Evolutionary conservation across 768 basidiomycete species (phyloP).

Genomic region (Pulveroboletus ravenelii): DNA sequence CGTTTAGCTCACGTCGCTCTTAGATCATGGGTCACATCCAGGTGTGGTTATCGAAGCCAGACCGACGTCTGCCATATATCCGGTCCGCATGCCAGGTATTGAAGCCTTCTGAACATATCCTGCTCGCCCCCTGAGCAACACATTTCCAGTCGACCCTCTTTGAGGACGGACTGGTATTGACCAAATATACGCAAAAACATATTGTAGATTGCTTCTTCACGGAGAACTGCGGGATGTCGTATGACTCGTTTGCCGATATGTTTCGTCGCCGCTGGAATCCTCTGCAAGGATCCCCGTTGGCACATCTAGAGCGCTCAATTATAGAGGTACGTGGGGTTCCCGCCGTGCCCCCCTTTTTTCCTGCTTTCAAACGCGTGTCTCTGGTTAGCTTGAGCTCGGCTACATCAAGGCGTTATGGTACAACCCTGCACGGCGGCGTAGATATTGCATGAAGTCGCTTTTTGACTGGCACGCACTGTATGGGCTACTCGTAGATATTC

Average conservation of each 20-base stretch:
- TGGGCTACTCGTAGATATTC: slow-evolving; percentile 36
- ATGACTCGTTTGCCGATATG: slow-evolving; percentile 40
- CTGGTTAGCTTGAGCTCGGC: slow-evolving; percentile 49
- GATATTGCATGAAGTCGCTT: slow-evolving; percentile 59
- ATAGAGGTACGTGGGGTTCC: slow-evolving; percentile 27
- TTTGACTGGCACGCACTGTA: slow-evolving; percentile 66
- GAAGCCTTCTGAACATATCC: not conserved
- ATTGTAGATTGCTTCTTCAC: slow-evolving; percentile 59
- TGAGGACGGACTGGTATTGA: slow-evolving; percentile 50
- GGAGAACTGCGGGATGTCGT: slow-evolving; percentile 57
- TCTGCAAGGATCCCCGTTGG: slow-evolving; percentile 34
- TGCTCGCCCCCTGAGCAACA: not conserved
- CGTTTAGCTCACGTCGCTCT: not conserved
- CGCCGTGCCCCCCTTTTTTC: not conserved
- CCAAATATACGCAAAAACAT: slow-evolving; percentile 48
- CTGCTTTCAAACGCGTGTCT: not conserved
- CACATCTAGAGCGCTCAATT: slow-evolving; percentile 37
- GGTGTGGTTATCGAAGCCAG: slow-evolving; percentile 40
- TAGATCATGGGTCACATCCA: slow-evolving; percentile 50
- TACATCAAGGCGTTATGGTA: slow-evolving; percentile 60
- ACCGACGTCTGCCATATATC: slow-evolving; percentile 48
- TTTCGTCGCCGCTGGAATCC: slow-evolving; percentile 38
- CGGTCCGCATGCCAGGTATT: slow-evolving; percentile 63
- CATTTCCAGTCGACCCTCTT: slow-evolving; percentile 51
- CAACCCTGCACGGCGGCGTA: slow-evolving; percentile 63